Conservation (phyloP, 2,329 filamentous ascomycete genomes). For the Penicillium hesseltinei region DNA sequence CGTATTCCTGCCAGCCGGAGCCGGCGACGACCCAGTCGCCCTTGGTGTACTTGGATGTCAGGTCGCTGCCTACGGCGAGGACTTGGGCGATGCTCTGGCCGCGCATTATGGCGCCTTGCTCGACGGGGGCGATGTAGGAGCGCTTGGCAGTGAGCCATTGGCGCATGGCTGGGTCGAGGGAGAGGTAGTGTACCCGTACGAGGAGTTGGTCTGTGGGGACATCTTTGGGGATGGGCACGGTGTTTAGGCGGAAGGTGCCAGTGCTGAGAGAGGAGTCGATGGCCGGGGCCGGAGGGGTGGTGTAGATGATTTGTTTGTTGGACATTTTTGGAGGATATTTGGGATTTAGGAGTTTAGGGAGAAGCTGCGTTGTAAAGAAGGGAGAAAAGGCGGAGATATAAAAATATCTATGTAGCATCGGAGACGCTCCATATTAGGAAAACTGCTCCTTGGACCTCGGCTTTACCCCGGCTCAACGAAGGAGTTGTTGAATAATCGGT, state of each 20-base stretch:
- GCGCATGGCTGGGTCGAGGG: slow-evolving; percentile 73
- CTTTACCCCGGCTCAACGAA: not conserved
- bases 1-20: slow-evolving; percentile 66
- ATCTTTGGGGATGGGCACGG: slow-evolving; percentile 27
- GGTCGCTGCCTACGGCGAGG: slow-evolving; percentile 52
- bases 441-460: slow-evolving; percentile 27
- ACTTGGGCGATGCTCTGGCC: slow-evolving; percentile 61
- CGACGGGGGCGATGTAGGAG: slow-evolving; percentile 67
- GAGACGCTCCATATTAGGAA: slow-evolving; percentile 27
- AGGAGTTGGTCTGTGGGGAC: slow-evolving; percentile 58
- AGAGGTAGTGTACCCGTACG: slow-evolving; percentile 60
- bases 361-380: not conserved
- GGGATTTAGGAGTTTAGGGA: not conserved
- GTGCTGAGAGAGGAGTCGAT: slow-evolving; percentile 36
- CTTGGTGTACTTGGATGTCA: slow-evolving; percentile 27
- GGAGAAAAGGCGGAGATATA: not conserved
- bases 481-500: slow-evolving; percentile 2
- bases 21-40: slow-evolving; percentile 53
- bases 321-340: slow-evolving; percentile 20
- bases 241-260: slow-evolving; percentile 38
- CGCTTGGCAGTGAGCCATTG: slow-evolving; percentile 62
- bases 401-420: slow-evolving; percentile 11
- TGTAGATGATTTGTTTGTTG: slow-evolving; percentile 40
- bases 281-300: slow-evolving; percentile 33
- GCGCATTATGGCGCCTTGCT: slow-evolving; percentile 68